phyloP scores from a whole-genome alignment of 2,329 filamentous ascomycete genomes.

The Sclerotinia nivalis region DNA sequence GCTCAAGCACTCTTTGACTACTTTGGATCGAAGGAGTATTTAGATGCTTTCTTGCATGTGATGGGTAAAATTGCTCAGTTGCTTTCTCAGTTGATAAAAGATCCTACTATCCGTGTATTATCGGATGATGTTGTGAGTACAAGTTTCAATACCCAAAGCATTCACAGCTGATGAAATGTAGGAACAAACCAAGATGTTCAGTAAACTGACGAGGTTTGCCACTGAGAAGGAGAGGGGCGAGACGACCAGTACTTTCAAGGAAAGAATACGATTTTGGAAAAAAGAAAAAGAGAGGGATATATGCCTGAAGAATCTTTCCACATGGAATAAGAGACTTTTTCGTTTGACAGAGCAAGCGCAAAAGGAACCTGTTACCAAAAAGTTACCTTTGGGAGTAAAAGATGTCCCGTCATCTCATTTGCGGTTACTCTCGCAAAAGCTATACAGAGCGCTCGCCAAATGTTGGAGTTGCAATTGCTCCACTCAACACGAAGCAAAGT shows the following conservation, averaged over 20 bases:
- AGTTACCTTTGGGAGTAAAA: background rate
- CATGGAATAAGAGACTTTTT: conserved; percentile 13
- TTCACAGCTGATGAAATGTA: background rate
- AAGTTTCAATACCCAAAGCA: background rate
- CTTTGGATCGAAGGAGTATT: conserved; percentile 1
- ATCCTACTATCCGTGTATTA: conserved; percentile 5
- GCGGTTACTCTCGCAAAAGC: conserved; percentile 3
- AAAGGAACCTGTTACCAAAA: background rate
- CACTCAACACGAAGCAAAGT: conserved; percentile 5
- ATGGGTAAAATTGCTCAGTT: conserved; percentile 16
- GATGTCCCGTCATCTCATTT: conserved; percentile 1
- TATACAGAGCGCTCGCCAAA: background rate
- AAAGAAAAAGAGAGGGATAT: conserved; percentile 2
- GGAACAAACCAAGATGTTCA: conserved; percentile 6
- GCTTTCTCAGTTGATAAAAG: conserved; percentile 11
- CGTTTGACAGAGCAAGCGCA: conserved; percentile 6
- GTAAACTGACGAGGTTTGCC: background rate
- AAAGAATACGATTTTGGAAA: conserved; percentile 18
- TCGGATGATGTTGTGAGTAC: background rate
- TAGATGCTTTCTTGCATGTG: conserved; percentile 2
- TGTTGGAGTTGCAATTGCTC: conserved; percentile 9
- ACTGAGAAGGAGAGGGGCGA: background rate
- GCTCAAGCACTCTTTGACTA: conserved; percentile 11
- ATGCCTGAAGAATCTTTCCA: conserved; percentile 5
- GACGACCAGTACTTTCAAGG: background rate